These are phyloP conservation scores for Cladophialophora chaetospira DNA, from an alignment of 2,329 filamentous ascomycete genomes.

Conservation along the genomic window DNA sequence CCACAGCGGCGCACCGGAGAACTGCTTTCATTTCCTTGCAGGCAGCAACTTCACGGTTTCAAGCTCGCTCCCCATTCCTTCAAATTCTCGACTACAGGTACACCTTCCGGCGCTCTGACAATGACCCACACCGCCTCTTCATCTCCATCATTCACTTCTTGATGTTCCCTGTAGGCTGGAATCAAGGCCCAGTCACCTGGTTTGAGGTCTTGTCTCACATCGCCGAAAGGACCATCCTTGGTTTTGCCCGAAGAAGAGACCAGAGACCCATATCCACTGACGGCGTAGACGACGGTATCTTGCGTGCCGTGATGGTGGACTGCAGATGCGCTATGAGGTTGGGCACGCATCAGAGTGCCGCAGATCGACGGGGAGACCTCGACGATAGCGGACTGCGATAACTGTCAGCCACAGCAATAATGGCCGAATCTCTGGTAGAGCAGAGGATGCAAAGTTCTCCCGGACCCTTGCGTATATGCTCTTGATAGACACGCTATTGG, in stretches of 20 bases:
- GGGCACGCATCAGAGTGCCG: conserved; percentile 64
- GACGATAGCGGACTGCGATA: conserved; percentile 58
- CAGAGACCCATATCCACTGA: conserved; percentile 62
- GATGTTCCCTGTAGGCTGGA: conserved; percentile 70
- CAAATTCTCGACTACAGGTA: conserved; percentile 63
- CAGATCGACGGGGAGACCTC: conserved; percentile 67
- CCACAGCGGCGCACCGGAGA: not conserved
- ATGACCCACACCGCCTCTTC: conserved; percentile 68
- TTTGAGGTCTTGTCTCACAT: conserved; percentile 58
- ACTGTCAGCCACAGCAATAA: not conserved
- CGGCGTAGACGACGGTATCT: conserved; percentile 67
- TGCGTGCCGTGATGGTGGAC: conserved; percentile 72
- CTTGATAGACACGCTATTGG: too few species aligned
- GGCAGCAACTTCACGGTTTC: not conserved
- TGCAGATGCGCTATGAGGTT: conserved; percentile 62
- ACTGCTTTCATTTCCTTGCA: not conserved
- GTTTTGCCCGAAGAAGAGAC: conserved; percentile 39
- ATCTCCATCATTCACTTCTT: conserved; percentile 67
- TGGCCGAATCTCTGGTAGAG: too few species aligned
- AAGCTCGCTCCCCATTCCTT: conserved; percentile 58
- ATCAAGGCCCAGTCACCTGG: conserved; percentile 71
- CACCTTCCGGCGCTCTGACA: conserved; percentile 59
- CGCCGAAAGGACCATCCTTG: conserved; percentile 52
- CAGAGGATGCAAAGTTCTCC: too few species aligned
- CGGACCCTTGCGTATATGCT: too few species aligned